Evolutionary conservation across 116 monocot species (phyloP), one percentile per base, ranked within the genome.

Genomic region (Phalaenopsis hybrid): DNA sequence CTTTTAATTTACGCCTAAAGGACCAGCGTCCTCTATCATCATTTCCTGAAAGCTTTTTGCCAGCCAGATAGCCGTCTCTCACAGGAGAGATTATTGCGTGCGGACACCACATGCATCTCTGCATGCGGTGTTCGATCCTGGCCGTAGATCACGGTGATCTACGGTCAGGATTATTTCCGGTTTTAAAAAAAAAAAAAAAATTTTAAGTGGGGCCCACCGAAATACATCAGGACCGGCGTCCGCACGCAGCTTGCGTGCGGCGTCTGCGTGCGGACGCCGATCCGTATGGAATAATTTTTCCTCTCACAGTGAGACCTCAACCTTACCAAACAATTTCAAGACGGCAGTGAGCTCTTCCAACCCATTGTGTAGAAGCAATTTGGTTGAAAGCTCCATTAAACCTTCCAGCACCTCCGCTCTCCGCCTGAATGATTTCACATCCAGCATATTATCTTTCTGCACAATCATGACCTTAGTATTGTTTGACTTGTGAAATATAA

Each of bases 361-460:
- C 78, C 85, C 86, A 50, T 89, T 91, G 57, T 88, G 81, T 65
- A 90, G 89, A 51, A 99, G 85, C 51, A 99, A 76, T 12, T 99
- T 95, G 4, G 98, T 95, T 13, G 98, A 99, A 34, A 99, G 85
- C 81, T 99, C 98, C 73, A 99, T 68, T 59, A 99, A 82, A 8
- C 93, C 98, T 88, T 99, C 98, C 59, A 99, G 88, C 4, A 95
- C 98, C 46, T 99, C 98, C 37, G 95, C 95, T 84, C 98, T 89
- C 84, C 95, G 95, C 55, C 88, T 90, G 46, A 86, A 93, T 4
- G 98, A 95, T 10, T 88, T 92, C 72, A 93, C 89, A 80, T 95
- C 98, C 69, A 98, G 34, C n/a, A 75, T 28, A 28, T 45, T 6
- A 6, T 86, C 75, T 91, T 94, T 80, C 94, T 94, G 18, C 52